phyloP scores from a whole-genome alignment of 2,329 filamentous ascomycete genomes.

The Botryotinia narcissicola region DNA sequence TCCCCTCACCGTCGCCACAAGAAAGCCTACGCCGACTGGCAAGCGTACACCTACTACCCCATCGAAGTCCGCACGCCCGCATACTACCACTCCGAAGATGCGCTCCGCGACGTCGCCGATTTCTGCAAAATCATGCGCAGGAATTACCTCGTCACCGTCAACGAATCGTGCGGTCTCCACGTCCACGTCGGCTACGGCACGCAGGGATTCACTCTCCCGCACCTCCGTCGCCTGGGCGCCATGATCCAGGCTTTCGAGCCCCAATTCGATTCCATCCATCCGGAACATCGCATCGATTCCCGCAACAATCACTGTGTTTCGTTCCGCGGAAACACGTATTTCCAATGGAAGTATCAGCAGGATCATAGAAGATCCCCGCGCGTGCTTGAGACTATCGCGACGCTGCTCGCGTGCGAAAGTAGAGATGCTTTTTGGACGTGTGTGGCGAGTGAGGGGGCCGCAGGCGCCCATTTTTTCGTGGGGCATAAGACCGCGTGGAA shows the following conservation, averaged over 20 bases:
- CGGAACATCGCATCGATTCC: constrained; percentile 2
- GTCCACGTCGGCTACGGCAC: constrained; percentile 38
- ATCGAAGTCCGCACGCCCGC: constrained; percentile 30
- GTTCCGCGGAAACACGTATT: background rate
- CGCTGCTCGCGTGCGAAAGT: background rate
- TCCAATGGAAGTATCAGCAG: background rate
- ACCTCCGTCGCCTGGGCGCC: constrained; percentile 34
- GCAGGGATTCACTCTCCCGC: constrained; percentile 28
- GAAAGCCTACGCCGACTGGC: background rate
- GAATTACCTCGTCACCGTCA: constrained; percentile 28
- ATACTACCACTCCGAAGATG: constrained; percentile 17
- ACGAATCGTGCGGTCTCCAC: constrained; percentile 34
- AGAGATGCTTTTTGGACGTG: background rate
- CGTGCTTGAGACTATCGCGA: background rate
- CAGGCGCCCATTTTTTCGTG: background rate
- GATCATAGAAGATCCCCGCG: background rate
- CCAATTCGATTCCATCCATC: constrained; percentile 34
- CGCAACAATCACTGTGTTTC: background rate
- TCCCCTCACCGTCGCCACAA: background rate
- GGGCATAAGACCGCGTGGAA: background rate
- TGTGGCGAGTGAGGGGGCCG: background rate
- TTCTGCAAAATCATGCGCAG: constrained; percentile 23
- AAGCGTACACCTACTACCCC: constrained; percentile 10
- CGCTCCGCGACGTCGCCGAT: constrained; percentile 18
- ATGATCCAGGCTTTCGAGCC: constrained; percentile 36